Evolutionary conservation across 805 yeast species (phyloP), one percentile per base, ranked within the genome.

Genomic region (Starmera quercuum): DNA sequence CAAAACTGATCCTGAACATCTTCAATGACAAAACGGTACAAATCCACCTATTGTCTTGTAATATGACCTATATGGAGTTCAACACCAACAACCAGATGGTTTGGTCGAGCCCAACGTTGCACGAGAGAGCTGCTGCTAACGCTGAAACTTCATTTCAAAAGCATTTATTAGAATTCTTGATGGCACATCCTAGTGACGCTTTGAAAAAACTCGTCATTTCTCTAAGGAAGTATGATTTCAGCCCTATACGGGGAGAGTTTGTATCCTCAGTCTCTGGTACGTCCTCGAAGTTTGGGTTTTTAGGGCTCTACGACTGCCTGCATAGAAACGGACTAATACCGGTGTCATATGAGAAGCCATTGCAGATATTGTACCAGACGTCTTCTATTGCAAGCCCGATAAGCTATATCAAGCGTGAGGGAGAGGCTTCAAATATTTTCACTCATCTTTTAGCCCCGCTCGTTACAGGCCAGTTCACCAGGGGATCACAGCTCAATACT

Each of bases 1-100:
- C 84, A 2, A 81, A 81, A 48, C 57, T 80, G 69, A 74, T 80
- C 64, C 56, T 81, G 11, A 79, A 79, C 45, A 58, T 68, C 37
- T 75, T 63, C 45, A 49, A 49, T 2, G 72, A 71, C 40, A 59
- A 57, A 13, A 53, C 66, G 0, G 52, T 67, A 21, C 76, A 72
- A 46, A 51, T 81, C 0, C 73, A 72, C 16, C 57, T 80, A 17
- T 72, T 78, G 51, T 73, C 85, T 1, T 67, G 72, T 50, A 81
- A 81, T 51, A 49, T 78, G 34, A 74, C 78, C 1, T 51, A 53
- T 23, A 47, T 66, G 0, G 88, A 81, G 51, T 67, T 74, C 32
- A 57, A 59, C 5, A 64, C 66, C 1, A 73, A 80, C 36, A 78
- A 82, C 6, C 86, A 80, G 46, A 75, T 77, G 64, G 58, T 71